Evolutionary conservation across 2,329 filamentous ascomycete species (phyloP).

Genomic region (Exophiala sp.): DNA sequence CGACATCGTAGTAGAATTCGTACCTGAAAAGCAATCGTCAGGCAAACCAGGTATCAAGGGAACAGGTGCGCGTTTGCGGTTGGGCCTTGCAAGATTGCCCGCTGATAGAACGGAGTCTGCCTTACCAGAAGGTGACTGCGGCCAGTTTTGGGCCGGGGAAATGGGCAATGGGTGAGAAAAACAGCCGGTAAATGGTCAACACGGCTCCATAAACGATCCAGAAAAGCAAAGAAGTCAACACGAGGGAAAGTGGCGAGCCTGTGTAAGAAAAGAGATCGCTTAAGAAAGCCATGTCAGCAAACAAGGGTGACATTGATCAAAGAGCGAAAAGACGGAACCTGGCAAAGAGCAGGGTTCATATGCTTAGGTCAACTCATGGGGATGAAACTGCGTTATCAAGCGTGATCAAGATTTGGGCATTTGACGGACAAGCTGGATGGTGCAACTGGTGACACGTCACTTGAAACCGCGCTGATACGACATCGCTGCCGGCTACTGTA

Average conservation of each 20-base stretch:
- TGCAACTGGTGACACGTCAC: no score
- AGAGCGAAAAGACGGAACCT: no score
- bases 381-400: no score
- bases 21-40: constrained; percentile 4
- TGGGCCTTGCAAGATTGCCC: background rate
- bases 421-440: no score
- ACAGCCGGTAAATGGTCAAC: constrained; percentile 24
- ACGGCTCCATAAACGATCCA: constrained; percentile 4
- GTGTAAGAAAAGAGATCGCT: background rate
- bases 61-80: background rate
- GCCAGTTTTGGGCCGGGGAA: constrained; percentile 33
- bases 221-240: background rate
- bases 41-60: background rate
- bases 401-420: no score
- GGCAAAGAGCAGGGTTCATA: no score
- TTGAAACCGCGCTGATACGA: no score
- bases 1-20: constrained; percentile 35
- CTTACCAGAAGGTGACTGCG: constrained; percentile 29
- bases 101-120: background rate
- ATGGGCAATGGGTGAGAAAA: constrained; percentile 21
- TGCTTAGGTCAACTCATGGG: no score
- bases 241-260: background rate
- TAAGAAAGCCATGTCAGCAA: constrained; percentile 1
- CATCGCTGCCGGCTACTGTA: no score
- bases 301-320: no score